phyloP scores from a whole-genome alignment of 192 early-diverging fungal genomes.

The Podila minutissima region DNA sequence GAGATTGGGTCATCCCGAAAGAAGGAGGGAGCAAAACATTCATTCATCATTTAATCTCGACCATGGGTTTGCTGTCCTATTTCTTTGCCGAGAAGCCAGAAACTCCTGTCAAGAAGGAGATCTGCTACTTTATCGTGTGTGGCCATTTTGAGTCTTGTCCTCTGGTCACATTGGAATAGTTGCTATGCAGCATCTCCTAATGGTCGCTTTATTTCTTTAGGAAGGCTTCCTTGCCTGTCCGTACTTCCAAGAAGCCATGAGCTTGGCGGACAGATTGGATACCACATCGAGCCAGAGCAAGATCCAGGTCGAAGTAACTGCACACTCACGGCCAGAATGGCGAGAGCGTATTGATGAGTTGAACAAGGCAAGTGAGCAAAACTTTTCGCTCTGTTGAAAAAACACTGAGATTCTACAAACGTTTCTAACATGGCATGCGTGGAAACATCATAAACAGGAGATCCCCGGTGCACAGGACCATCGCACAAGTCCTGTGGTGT shows the following conservation, averaged over 20 bases:
- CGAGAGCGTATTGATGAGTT: constrained; percentile 23
- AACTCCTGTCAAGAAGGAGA: constrained; percentile 31
- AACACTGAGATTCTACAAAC: not conserved
- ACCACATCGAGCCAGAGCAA: constrained; percentile 40
- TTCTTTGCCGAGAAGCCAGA: constrained; percentile 25
- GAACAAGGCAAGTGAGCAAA: constrained; percentile 6
- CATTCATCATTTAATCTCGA: no score
- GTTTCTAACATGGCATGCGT: not conserved
- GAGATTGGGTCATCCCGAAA: no score
- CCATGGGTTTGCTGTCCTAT: constrained; percentile 31
- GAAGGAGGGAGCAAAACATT: no score
- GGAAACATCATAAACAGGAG: constrained; percentile 1
- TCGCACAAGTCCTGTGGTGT: constrained; percentile 41
- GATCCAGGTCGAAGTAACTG: constrained; percentile 43
- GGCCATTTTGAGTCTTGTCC: no score
- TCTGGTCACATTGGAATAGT: not conserved
- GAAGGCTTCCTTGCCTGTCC: constrained; percentile 40
- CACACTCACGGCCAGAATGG: constrained; percentile 42
- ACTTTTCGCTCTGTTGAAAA: not conserved
- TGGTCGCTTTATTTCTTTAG: constrained; percentile 7
- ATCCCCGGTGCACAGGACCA: constrained; percentile 45
- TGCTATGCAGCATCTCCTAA: not conserved
- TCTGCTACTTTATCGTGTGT: constrained; percentile 39
- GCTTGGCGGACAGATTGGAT: constrained; percentile 30
- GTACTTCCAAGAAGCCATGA: constrained; percentile 43